Evolutionary conservation across 169 alveolate genomes (phyloP), one percentile per base, ranked within the genome.

Genomic region (Plasmodium sp.): DNA sequence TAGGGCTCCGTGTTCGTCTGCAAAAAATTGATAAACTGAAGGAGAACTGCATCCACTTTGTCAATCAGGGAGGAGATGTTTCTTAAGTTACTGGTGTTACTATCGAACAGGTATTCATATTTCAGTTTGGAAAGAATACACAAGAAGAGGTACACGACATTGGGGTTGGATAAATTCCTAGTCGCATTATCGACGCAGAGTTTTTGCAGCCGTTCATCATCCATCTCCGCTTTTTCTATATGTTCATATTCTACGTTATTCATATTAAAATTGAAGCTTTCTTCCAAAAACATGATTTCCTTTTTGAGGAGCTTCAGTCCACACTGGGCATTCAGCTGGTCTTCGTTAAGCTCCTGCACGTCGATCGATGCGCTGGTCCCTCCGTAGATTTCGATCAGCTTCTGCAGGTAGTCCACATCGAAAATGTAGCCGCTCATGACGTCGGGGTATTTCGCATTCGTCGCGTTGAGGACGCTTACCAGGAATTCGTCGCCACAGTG

Each of bases 281-380:
- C 80, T 39, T 86, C 86, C n/a, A 86, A 22, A 0, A 86, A 34
- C 93, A 86, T 86, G 16, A 86, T 79, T 86, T 86, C 93, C 77
- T 86, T 75, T 77, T 86, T 86, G 2, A 86, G 45, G 9, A 75
- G 0, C 67, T 39, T 75, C n/a, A 75, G 41, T 0, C 93, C 93
- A 75, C 93, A 75, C n/a, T 86, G 93, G 5, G 93, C 93, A 71
- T 86, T 79, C 10, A 86, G 71, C 39, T 86, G 93, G 54, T 86
- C 93, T 7, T 86, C 93, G 39, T 86, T 86, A n/a, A 86, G 62
- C 43, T 75, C 93, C 18, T 86, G 93, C 10, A 86, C 93, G 16
- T 86, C 81, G 34, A 86, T 67, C 1, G 79, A 86, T 51, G 93
- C 86, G 39, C 45, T 86, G 12, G 93, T 86, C 33, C 86, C 93